Percentiles rank a stretch among this genome's conserved stretches.
phyloP scores from a whole-genome alignment of 1,139 yeast genomes.

The Taphrina communis region DNA sequence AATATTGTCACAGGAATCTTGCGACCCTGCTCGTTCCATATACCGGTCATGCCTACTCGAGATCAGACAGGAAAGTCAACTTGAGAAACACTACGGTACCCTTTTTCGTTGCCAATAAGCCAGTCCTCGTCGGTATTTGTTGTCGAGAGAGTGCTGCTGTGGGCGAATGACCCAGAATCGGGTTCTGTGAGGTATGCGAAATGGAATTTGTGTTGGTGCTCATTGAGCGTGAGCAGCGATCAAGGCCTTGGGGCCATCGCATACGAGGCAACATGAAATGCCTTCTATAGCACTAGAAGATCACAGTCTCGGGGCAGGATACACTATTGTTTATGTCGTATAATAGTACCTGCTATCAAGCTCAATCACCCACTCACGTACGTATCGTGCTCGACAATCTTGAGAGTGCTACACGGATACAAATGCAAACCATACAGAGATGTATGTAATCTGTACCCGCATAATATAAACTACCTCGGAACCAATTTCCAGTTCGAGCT shows the following conservation, averaged over 20 bases:
- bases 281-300: too few relatives aligned
- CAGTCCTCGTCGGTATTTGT: slow-evolving; percentile 62
- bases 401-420: background rate
- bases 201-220: slow-evolving; percentile 34
- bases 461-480: too few relatives aligned
- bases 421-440: background rate
- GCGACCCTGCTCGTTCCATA: slow-evolving; percentile 72
- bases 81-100: background rate
- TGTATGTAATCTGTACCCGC: background rate
- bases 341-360: background rate
- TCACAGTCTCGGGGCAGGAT: too few relatives aligned
- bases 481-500: background rate
- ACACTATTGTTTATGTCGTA: too few relatives aligned
- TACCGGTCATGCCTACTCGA: slow-evolving; percentile 87
- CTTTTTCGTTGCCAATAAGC: slow-evolving; percentile 63
- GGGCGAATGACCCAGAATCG: slow-evolving; percentile 52
- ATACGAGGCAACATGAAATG: too few relatives aligned
- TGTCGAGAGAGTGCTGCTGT: slow-evolving; percentile 50
- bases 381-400: too few relatives aligned
- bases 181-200: slow-evolving; percentile 46
- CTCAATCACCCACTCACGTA: background rate
- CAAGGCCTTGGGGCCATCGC: too few relatives aligned
- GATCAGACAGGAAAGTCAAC: too few relatives aligned
- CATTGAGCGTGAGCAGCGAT: slow-evolving; percentile 4
- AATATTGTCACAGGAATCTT: slow-evolving; percentile 71